phyloP scores from a whole-genome alignment of 1,139 yeast species.

The Magnusiomyces suaveolens region DNA sequence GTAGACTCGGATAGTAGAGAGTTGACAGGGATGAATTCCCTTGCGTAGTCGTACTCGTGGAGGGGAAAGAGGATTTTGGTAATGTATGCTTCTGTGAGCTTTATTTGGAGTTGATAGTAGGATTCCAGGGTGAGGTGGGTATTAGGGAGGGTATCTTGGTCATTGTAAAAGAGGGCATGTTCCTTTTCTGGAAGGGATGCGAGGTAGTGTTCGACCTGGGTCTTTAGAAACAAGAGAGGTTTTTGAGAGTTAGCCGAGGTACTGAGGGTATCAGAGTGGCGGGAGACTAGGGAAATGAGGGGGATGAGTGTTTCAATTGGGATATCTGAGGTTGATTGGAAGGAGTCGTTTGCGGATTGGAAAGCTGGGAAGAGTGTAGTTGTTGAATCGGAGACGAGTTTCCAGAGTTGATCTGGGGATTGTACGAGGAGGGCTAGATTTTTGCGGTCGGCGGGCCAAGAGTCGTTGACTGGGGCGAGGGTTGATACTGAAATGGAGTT shows the following conservation, averaged over 20 bases:
- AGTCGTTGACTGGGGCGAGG: neutral
- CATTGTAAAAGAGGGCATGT: neutral
- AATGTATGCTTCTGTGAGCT: constrained; percentile 1
- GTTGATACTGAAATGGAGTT: neutral
- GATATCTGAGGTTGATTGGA: neutral
- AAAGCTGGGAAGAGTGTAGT: neutral
- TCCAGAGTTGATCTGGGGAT: neutral
- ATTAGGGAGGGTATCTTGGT: neutral
- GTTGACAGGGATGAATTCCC: neutral
- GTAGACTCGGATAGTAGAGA: neutral
- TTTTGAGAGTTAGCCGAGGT: neutral
- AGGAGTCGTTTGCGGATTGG: neutral
- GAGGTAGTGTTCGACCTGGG: constrained; percentile 1
- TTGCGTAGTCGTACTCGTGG: constrained; percentile 1
- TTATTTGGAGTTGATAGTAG: neutral
- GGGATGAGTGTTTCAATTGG: constrained; percentile 5
- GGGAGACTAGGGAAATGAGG: constrained; percentile 1
- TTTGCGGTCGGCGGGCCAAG: neutral
- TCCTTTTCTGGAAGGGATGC: neutral
- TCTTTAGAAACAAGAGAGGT: neutral
- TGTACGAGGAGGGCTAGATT: neutral
- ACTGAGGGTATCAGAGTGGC: neutral
- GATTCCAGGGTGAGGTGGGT: neutral
- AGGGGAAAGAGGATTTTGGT: constrained; percentile 2
- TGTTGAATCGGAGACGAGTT: neutral